Base-by-base conservation (phyloP, 169 alveolate genomes). In the Toxoplasma gondii region DNA sequence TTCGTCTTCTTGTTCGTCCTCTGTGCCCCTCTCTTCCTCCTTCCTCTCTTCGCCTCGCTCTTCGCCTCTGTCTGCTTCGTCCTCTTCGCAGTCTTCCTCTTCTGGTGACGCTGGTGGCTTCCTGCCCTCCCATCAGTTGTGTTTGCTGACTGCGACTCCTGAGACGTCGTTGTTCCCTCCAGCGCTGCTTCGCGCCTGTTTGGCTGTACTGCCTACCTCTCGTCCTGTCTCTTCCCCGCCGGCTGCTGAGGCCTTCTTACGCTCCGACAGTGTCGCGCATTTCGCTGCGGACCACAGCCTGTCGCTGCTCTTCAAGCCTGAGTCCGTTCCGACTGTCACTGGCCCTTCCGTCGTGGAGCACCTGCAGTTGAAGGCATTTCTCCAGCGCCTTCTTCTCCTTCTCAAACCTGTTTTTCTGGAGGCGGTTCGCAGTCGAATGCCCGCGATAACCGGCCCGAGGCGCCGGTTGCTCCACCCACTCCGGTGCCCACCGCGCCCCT, bases 271-370 rank as follows among this genome's bases (percentile, higher is more conserved):
- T 2, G 12, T 1, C 54, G 53, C 4, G 7, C 88, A 12, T 7
- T 9, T 34, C 88, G 44, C 34, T 5, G 9, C 10, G 90, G 19
- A 19, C 12, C 86, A 31, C 39, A 49, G 54, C 12, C 90, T 82
- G 17, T 1, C 44, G 64, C 41, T 29, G 34, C 41, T 82, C 44
- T 82, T 43, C 38, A 41, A 31, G 67, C 90, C 90, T 19, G 58
- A 36, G 41, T 22, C 69, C 12, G 69, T 82, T 27, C 90, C 90
- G 67, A 2, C 41, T 10, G 44, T 41, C 24, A 7, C 38, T 34
- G 69, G 67, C 67, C 67, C 41, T 39, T 82, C 90, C 5, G 54
- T 44, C 41, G 69, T 36, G 36, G 90, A 82, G 90, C 90, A 82
- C 29, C 67, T 82, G 38, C 90, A 82, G 90, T 67, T 82, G 41